Base-by-base conservation (phyloP, 1,284 basidiomycete species). In the Kwoniella shivajii region DNA sequence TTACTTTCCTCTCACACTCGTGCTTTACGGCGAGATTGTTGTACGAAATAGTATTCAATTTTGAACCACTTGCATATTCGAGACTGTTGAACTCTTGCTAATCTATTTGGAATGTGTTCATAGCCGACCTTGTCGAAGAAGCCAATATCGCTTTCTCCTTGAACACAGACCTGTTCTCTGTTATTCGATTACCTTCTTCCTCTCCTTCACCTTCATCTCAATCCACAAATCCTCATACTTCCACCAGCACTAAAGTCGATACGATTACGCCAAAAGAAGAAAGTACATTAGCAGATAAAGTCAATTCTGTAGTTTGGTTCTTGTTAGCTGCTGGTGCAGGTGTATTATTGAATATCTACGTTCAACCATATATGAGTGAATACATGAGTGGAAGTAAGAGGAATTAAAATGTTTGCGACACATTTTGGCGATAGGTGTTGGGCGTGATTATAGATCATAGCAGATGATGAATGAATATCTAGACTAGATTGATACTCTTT, bases 71-170 rank as follows among this genome's bases (percentile, higher is more conserved):
- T 42, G 29, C 43, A 43, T 34, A 33, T 14, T 6, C 9, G 27
- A 39, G 9, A 48, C 6, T 22, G n/a, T 6, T 50, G 37, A 22
- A 14, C 37, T 24, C 24, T 50, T 37, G 4, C 47, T n/a, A 2
- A 20, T 31, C 4, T 13, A 10, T 27, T 14, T n/a, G n/a, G n/a
- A n/a, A n/a, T n/a, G n/a, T n/a, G n/a, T n/a, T n/a, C n/a, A 3
- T 64, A 83, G 82, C 74, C 33, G 67, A 73, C 6, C 73, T 85
- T 29, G 73, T 87, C 9, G 77, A 81, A 22, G 89, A 91, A 76
- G 87, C 88, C 16, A 85, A 84, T 60, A 76, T 78, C 16, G 87
- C 86, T 4, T 92, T 90, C 69, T 79, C 83, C 31, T 81, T 88
- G 54, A 89, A 89, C 71, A 83, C 82, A 13, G 83, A 80, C 5